Percentiles rank a stretch among this genome's conserved stretches.
These are phyloP conservation scores for Mucor circinelloides DNA, from an alignment of 371 early-diverging fungal genomes.

Conservation along the genomic window DNA sequence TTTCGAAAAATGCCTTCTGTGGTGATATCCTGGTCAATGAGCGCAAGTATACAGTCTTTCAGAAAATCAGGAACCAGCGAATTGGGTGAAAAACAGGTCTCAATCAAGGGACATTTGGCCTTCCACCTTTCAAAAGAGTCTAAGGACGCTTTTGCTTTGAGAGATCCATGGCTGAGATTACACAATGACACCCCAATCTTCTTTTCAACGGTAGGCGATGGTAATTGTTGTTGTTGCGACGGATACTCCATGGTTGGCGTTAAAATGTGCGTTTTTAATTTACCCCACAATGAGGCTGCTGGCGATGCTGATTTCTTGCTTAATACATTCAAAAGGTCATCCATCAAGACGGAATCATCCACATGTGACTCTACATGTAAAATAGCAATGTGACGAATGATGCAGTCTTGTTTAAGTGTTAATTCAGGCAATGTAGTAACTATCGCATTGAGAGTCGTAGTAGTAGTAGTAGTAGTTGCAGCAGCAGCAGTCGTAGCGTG, in stretches of 20 bases:
- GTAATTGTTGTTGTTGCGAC: too few relatives aligned
- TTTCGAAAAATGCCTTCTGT: conserved; percentile 96
- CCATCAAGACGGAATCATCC: not conserved
- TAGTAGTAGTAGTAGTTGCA: too few relatives aligned
- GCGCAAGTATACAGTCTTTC: conserved; percentile 22
- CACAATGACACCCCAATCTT: conserved; percentile 23
- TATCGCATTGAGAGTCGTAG: not conserved
- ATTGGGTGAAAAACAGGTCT: conserved; percentile 30
- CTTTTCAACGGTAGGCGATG: not conserved
- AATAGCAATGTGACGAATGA: conserved; percentile 20
- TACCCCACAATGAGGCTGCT: conserved; percentile 22
- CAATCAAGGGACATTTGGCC: conserved; percentile 7
- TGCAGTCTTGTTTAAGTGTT: conserved; percentile 15
- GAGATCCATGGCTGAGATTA: conserved; percentile 5
- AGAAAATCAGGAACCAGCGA: conserved; percentile 22
- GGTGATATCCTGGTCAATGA: conserved; percentile 58
- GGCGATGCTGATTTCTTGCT: conserved; percentile 5
- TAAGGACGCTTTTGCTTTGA: not conserved
- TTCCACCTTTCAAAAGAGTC: conserved; percentile 11
- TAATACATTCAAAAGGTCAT: conserved; percentile 5
- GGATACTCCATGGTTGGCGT: conserved; percentile 10
- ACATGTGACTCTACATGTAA: conserved; percentile 13
- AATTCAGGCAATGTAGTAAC: conserved; percentile 12
- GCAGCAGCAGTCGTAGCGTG: too few relatives aligned
- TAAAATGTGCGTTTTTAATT: conserved; percentile 26